Evolutionary conservation across 108 stramenopile genomes (phyloP).

Genomic region (Schizochytrium sp.): DNA sequence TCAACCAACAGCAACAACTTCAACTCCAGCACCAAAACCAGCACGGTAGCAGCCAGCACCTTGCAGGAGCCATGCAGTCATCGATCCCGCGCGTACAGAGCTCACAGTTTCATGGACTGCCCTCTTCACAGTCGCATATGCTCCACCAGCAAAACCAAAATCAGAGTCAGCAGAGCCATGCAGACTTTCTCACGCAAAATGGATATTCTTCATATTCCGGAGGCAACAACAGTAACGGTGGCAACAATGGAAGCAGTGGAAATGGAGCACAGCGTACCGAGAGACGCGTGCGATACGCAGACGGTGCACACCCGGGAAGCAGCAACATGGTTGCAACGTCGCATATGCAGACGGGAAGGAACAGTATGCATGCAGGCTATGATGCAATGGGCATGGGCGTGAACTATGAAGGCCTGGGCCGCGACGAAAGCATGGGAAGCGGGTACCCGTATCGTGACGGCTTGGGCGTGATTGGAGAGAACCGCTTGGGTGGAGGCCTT

Average conservation of each 20-base stretch:
- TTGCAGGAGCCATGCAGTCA: too few species aligned
- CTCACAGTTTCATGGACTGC: too few species aligned
- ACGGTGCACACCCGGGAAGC: neutral
- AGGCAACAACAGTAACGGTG: too few species aligned
- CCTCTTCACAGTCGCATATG: too few species aligned
- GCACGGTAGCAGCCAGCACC: neutral
- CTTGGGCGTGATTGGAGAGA: neutral
- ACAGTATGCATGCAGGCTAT: too few species aligned
- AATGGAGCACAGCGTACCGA: neutral
- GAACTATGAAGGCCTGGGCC: neutral
- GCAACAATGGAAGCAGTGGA: too few species aligned
- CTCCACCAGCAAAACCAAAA: neutral
- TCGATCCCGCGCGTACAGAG: too few species aligned
- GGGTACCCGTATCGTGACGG: neutral
- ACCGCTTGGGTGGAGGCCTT: neutral
- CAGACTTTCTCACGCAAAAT: too few species aligned
- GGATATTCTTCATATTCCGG: too few species aligned
- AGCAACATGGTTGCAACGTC: too few species aligned
- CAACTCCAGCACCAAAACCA: neutral
- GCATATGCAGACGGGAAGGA: too few species aligned
- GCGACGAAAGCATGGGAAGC: neutral
- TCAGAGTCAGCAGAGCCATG: neutral
- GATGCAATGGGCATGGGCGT: neutral
- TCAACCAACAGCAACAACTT: neutral
- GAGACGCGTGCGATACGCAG: neutral